phyloP scores from a whole-genome alignment of 1,284 basidiomycete genomes.

The Fomitopsis schrenkii region DNA sequence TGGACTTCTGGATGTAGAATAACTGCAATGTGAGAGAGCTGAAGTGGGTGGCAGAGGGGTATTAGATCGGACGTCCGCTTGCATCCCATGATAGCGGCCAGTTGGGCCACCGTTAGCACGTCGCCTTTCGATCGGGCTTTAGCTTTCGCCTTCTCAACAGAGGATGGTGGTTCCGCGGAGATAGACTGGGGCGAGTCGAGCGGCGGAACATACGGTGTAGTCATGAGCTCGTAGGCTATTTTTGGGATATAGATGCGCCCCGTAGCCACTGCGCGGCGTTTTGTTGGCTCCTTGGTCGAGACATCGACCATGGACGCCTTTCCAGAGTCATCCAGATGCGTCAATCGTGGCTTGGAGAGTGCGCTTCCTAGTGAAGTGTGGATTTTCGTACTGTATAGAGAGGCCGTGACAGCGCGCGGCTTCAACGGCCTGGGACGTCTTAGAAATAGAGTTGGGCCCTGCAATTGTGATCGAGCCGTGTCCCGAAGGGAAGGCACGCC shows the following conservation, averaged over 20 bases:
- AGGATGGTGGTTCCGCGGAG: neutral
- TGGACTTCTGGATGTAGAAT: constrained; percentile 44
- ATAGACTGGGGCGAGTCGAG: neutral
- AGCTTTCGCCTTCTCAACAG: constrained; percentile 32
- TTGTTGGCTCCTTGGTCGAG: constrained; percentile 58
- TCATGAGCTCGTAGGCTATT: constrained; percentile 62
- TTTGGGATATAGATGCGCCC: constrained; percentile 73
- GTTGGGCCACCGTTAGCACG: constrained; percentile 72
- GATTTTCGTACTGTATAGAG: constrained; percentile 15
- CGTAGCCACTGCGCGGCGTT: constrained; percentile 69
- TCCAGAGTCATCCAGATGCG: constrained; percentile 69
- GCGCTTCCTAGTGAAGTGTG: constrained; percentile 7
- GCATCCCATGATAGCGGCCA: constrained; percentile 85
- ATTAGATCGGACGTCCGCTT: constrained; percentile 83
- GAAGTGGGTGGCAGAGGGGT: constrained; percentile 81
- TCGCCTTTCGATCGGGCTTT: constrained; percentile 70
- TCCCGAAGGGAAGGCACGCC: neutral
- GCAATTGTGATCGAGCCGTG: neutral
- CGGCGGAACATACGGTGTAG: constrained; percentile 27
- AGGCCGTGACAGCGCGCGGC: constrained; percentile 8
- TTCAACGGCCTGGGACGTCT: neutral
- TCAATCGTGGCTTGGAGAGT: constrained; percentile 34
- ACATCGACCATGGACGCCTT: constrained; percentile 82
- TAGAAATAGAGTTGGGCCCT: neutral
- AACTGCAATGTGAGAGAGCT: constrained; percentile 68